A percentile compares a stretch with the other conserved stretches of the same genome.
Evolutionary conservation across 352 stramenopile genomes (phyloP).

Genomic region (Pythium aristosporum): DNA sequence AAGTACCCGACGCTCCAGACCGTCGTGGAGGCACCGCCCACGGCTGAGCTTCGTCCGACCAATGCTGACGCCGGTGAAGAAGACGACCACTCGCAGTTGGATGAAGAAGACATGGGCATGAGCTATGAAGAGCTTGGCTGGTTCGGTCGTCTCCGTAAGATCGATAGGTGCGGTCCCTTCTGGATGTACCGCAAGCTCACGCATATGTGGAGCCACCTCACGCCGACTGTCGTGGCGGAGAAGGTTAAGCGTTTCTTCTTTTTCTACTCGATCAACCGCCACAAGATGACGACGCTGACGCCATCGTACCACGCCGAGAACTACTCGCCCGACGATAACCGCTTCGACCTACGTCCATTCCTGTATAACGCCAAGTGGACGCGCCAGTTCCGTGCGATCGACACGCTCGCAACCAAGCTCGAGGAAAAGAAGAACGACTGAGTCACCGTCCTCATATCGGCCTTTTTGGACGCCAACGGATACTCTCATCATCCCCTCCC

Average conservation of each 20-base stretch:
- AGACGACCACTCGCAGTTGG: conserved; percentile 91
- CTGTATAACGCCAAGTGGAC: conserved; percentile 96
- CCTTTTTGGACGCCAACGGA: not conserved
- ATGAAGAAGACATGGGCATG: conserved; percentile 99
- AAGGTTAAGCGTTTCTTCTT: conserved; percentile 98
- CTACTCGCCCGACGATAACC: conserved; percentile 99
- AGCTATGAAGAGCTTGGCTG: conserved; percentile 96
- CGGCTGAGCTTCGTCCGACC: conserved; percentile 94
- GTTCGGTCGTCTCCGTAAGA: conserved; percentile 96
- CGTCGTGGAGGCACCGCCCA: conserved; percentile 94
- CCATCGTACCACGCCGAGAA: conserved; percentile 98
- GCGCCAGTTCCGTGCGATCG: conserved; percentile 95
- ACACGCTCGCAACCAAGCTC: conserved; percentile 82
- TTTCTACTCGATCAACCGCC: conserved; percentile 97
- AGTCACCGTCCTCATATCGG: not conserved
- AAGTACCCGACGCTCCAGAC: conserved; percentile 89
- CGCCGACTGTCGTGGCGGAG: conserved; percentile 68
- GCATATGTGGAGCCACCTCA: conserved; percentile 87
- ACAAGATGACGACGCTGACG: conserved; percentile 99
- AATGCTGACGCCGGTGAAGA: conserved; percentile 42
- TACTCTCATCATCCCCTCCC: not conserved
- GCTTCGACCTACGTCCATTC: conserved; percentile 97
- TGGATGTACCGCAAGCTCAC: conserved; percentile 92
- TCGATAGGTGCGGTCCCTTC: conserved; percentile 93
- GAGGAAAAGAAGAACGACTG: conserved; percentile 74